Percentiles rank a stretch among this genome's conserved stretches.
Conservation (phyloP, 345 rosid genomes). For the Rhodamnia argentea region DNA sequence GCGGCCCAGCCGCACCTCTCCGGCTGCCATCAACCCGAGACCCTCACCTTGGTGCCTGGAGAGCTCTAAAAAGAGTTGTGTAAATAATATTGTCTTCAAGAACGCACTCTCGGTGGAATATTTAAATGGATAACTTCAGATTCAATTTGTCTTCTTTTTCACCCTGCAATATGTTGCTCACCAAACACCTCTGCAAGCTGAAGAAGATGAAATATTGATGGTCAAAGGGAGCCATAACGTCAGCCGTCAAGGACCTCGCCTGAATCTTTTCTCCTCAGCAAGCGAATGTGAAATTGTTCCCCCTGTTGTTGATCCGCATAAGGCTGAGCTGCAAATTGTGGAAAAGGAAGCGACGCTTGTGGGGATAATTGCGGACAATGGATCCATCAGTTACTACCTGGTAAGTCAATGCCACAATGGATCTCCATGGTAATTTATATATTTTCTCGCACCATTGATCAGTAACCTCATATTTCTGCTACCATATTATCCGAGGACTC, state of each 20-base stretch:
- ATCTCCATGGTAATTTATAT: background rate
- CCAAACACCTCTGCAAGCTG: no score
- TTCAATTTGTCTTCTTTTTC: no score
- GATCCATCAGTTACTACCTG: slow-evolving; percentile 21
- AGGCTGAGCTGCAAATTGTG: slow-evolving; percentile 33
- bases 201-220: slow-evolving; percentile 32
- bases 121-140: no score
- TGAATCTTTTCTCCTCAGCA: slow-evolving; percentile 8
- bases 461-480: background rate
- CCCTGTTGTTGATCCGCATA: background rate
- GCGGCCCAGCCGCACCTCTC: no score
- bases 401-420: slow-evolving; percentile 9
- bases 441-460: no score
- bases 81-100: no score
- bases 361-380: slow-evolving; percentile 15
- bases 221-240: slow-evolving; percentile 26
- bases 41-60: no score
- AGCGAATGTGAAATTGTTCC: slow-evolving; percentile 11
- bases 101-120: no score
- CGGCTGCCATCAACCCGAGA: no score
- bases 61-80: no score
- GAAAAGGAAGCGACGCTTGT: slow-evolving; percentile 43
- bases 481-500: background rate
- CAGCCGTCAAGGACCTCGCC: slow-evolving; percentile 3
- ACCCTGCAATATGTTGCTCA: no score